Conservation (phyloP, 2,329 filamentous ascomycete genomes). For the Aspergillus sp. region DNA sequence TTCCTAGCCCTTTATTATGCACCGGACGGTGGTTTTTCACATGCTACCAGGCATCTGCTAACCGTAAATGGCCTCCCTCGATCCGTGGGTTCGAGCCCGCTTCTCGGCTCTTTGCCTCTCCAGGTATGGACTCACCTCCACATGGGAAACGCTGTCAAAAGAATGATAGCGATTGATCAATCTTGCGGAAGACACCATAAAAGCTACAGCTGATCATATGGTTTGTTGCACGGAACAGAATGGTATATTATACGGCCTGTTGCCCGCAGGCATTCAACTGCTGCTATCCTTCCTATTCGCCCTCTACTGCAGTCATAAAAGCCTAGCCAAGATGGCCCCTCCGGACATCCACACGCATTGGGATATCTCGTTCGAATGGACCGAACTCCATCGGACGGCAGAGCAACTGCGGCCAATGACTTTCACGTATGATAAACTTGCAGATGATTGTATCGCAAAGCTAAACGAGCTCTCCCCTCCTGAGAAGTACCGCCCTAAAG, state of each 20-base stretch:
- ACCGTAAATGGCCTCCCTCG: conserved; percentile 10
- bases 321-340: neutral
- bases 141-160: neutral
- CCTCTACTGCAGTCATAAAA: neutral
- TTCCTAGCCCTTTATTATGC: neutral
- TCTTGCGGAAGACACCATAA: neutral
- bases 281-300: neutral
- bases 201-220: neutral
- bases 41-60: neutral
- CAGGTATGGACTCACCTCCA: conserved; percentile 2
- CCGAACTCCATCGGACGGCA: conserved; percentile 60
- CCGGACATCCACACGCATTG: conserved; percentile 44
- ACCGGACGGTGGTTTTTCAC: neutral
- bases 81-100: conserved; percentile 10
- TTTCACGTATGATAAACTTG: conserved; percentile 67
- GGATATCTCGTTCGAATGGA: conserved; percentile 71
- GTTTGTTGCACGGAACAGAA: neutral
- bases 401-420: conserved; percentile 62
- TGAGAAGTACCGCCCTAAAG: conserved; percentile 1
- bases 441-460: conserved; percentile 63
- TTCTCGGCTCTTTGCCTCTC: conserved; percentile 7
- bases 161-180: neutral
- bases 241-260: conserved; percentile 1
- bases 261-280: conserved; percentile 1
- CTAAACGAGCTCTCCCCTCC: conserved; percentile 63